phyloP scores from a whole-genome alignment of 2,329 filamentous ascomycete genomes.

The Aureobasidium sp. region DNA sequence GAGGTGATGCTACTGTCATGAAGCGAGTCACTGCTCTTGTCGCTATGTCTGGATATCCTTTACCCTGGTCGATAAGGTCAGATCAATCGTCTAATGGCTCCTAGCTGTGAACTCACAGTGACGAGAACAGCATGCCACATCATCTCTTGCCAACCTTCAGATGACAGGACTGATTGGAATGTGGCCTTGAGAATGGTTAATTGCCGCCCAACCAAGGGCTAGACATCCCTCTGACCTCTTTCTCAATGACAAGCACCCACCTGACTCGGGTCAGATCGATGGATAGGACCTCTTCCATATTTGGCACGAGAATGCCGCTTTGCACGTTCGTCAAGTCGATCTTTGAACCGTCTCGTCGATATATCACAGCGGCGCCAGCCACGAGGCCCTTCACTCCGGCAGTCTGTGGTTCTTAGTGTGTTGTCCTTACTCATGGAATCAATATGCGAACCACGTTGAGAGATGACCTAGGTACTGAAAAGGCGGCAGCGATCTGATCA shows the following conservation, averaged over 20 bases:
- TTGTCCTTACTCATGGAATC: background rate
- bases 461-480: slow-evolving; percentile 54
- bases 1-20: slow-evolving; percentile 41
- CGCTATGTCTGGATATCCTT: slow-evolving; percentile 71
- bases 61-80: slow-evolving; percentile 47
- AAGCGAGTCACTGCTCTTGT: slow-evolving; percentile 57
- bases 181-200: slow-evolving; percentile 50
- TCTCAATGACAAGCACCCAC: slow-evolving; percentile 71
- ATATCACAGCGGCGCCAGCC: slow-evolving; percentile 48
- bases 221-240: slow-evolving; percentile 49
- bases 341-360: slow-evolving; percentile 37
- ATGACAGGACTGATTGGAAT: slow-evolving; percentile 58
- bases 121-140: slow-evolving; percentile 56
- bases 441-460: slow-evolving; percentile 59
- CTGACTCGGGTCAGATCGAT: slow-evolving; percentile 43
- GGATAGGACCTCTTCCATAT: slow-evolving; percentile 39
- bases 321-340: slow-evolving; percentile 33
- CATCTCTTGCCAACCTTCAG: slow-evolving; percentile 45
- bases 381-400: slow-evolving; percentile 67
- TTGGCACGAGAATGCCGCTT: slow-evolving; percentile 55
- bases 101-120: slow-evolving; percentile 43
- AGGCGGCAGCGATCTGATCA: slow-evolving; percentile 64
- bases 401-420: slow-evolving; percentile 34
- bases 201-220: background rate
- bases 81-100: background rate